Conservation (phyloP, 768 basidiomycete species). For the Suillus sp. region DNA sequence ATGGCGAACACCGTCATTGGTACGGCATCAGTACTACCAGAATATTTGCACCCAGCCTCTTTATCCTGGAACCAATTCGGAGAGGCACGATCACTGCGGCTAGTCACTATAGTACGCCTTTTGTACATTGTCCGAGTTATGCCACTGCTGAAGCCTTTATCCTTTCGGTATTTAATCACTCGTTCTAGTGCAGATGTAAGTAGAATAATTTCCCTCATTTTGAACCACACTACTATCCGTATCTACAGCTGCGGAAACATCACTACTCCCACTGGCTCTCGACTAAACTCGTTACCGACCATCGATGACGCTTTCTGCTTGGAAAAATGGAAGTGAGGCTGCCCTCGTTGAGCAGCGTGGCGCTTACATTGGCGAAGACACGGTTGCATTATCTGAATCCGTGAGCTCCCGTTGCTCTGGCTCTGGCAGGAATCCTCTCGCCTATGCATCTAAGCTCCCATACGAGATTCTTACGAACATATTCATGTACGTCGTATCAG, state of each 20-base stretch:
- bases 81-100: background rate
- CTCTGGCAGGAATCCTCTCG: slow-evolving; percentile 21
- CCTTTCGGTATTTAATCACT: background rate
- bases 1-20: background rate
- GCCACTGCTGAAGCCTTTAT: background rate
- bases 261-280: no score
- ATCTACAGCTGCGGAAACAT: no score
- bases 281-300: background rate
- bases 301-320: background rate
- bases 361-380: slow-evolving; percentile 23
- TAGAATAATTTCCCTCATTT: background rate
- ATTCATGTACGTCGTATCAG: slow-evolving; percentile 12
- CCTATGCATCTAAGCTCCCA: slow-evolving; percentile 22
- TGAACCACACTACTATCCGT: no score
- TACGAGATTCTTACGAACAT: slow-evolving; percentile 25
- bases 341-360: slow-evolving; percentile 4
- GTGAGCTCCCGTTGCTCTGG: slow-evolving; percentile 20
- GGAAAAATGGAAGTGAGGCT: background rate
- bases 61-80: background rate
- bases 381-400: slow-evolving; percentile 15
- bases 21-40: background rate
- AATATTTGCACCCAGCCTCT: background rate
- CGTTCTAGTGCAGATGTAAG: background rate
- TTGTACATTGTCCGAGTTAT: background rate
- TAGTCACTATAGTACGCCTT: background rate